Evolutionary conservation across 148 eudicot genomes (phyloP).

Genomic region (Cornus florida): DNA sequence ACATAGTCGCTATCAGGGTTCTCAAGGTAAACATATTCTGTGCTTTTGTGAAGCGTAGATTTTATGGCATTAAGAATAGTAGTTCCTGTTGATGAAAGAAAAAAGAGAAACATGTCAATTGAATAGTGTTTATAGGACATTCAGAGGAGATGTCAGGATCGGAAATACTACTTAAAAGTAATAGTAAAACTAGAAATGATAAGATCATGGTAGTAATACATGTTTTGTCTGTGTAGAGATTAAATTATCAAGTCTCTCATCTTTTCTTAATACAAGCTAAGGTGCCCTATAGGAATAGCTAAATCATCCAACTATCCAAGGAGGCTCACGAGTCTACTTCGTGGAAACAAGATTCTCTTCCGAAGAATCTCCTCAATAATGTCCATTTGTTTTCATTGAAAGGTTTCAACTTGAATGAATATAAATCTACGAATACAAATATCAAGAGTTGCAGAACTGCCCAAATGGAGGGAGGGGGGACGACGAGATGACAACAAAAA

Average conservation of each 20-base stretch:
- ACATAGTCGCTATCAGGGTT: conserved; percentile 52
- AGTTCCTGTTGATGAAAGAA: conserved; percentile 44
- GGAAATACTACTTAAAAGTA: not conserved
- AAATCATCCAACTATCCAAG: not conserved
- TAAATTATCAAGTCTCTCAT: not conserved
- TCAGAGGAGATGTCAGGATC: too few relatives aligned
- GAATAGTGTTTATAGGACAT: too few relatives aligned
- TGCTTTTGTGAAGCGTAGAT: conserved; percentile 55
- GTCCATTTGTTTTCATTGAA: too few relatives aligned
- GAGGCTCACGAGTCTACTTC: not conserved
- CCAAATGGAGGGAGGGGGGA: too few relatives aligned
- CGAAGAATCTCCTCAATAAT: not conserved
- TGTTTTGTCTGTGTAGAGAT: not conserved
- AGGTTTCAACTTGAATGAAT: too few relatives aligned
- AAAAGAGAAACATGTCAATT: too few relatives aligned
- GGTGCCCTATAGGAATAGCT: not conserved
- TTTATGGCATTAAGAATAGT: conserved; percentile 64
- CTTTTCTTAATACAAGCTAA: not conserved
- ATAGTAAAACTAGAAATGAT: not conserved
- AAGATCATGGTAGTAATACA: not conserved
- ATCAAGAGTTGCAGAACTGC: too few relatives aligned
- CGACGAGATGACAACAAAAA: too few relatives aligned
- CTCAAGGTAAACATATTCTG: conserved; percentile 50
- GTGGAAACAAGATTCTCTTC: not conserved
- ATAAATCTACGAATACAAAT: too few relatives aligned